Evolutionary conservation across 164 flowering plant genomes (phyloP).

Genomic region (Nymphaea thermarum): DNA sequence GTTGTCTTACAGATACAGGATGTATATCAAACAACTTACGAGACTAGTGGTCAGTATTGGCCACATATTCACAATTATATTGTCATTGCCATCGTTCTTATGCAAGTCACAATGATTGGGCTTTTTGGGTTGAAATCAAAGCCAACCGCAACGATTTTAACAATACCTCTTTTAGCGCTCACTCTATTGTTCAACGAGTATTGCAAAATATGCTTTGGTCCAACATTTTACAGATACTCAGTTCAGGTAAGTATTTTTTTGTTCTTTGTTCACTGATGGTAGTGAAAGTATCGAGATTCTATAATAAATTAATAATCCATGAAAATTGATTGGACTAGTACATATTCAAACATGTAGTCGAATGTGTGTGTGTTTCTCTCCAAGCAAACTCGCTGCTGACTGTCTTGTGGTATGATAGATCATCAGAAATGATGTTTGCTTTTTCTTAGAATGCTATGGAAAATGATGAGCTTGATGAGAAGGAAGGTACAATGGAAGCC

Average conservation of each 20-base stretch:
- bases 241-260: slow-evolving; percentile 45
- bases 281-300: neutral
- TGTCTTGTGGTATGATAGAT: neutral
- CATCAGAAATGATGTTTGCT: neutral
- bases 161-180: slow-evolving; percentile 51
- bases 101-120: slow-evolving; percentile 89
- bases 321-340: neutral
- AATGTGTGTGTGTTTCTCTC: neutral
- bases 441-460: slow-evolving; percentile 45
- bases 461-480: slow-evolving; percentile 50
- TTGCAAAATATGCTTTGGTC: slow-evolving; percentile 81
- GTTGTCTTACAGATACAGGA: slow-evolving; percentile 58
- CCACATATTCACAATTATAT: slow-evolving; percentile 70
- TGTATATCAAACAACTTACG: slow-evolving; percentile 60
- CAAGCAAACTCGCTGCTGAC: neutral
- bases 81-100: slow-evolving; percentile 41
- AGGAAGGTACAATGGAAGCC: slow-evolving; percentile 22
- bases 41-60: slow-evolving; percentile 76
- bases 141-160: slow-evolving; percentile 60
- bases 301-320: neutral
- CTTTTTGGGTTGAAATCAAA: slow-evolving; percentile 76
- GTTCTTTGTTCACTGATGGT: neutral
- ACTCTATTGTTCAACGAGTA: slow-evolving; percentile 67
- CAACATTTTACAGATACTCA: slow-evolving; percentile 41
- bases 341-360: neutral